Evolutionary conservation across 2,329 filamentous ascomycete genomes (phyloP).

Genomic region (Metarhizium guizhouense): DNA sequence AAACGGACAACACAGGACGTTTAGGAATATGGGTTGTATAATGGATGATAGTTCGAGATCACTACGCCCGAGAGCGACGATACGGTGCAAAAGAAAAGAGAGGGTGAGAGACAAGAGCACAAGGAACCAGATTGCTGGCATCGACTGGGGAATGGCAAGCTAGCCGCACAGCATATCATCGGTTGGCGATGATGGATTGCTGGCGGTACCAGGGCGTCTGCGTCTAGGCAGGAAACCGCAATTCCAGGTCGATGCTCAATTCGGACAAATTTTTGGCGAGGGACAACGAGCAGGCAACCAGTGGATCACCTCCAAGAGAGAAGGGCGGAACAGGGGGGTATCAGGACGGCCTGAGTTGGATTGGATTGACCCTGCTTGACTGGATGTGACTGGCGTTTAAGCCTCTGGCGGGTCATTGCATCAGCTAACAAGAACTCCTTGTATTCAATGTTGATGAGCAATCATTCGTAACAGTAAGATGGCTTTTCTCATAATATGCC

Average conservation of each 20-base stretch:
- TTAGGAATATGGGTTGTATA: not conserved
- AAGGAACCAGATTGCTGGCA: not conserved
- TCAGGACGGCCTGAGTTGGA: not conserved
- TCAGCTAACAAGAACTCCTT: not conserved
- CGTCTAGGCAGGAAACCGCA: not conserved
- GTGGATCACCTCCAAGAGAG: not conserved
- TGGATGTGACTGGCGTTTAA: not conserved
- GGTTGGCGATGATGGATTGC: conserved; percentile 1
- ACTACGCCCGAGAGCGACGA: not conserved
- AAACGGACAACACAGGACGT: too few species aligned
- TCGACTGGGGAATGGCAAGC: not conserved
- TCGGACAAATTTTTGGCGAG: not conserved
- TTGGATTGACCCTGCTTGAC: not conserved
- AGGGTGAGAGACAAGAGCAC: not conserved
- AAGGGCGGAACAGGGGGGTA: conserved; percentile 7
- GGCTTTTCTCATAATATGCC: not conserved
- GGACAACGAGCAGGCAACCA: conserved; percentile 4
- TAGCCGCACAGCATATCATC: not conserved
- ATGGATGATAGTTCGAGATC: not conserved
- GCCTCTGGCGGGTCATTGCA: not conserved
- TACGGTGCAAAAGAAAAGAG: not conserved
- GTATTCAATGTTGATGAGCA: not conserved
- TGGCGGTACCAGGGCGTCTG: not conserved
- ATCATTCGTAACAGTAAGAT: not conserved
- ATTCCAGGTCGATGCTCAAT: not conserved